Base-by-base conservation (phyloP, 2,329 filamentous ascomycete genomes). In the Cordyceps farinosa region DNA sequence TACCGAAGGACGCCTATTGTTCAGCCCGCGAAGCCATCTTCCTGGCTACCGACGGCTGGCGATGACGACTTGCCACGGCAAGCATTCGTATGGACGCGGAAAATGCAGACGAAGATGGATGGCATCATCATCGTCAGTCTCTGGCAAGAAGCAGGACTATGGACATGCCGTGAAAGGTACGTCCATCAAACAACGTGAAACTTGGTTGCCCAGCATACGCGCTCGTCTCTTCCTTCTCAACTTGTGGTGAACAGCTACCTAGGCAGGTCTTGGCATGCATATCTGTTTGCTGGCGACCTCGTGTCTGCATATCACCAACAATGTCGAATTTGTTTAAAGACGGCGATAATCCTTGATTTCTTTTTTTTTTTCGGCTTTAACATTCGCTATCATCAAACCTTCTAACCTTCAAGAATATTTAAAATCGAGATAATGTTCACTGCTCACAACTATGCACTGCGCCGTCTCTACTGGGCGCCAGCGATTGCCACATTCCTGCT, bases 221-320 rank as follows among this genome's bases (percentile, higher is more conserved):
- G 38, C 60, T 62, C 51, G 51, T 27, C 34, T 62, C 60, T 34
- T 62, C 60, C 60, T 62, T 62, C 60, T 62, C 52, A 50, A 48
- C 10, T 11, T 42, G 44, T 27, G n/a, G 40, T 45, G 30, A 53
- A 54, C 17, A 8, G 27, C 57, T 32, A 30, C 22, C 22, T 22
- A 22, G 22, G 22, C 22, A 22, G 5, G 40, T 34, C 60, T 62
- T 55, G 59, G 59, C 51, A n/a, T 17, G 22, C 15, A 36, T 17
- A 13, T 13, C 40, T 47, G 60, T 54, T 62, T 62, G 40, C 51
- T 56, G 40, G 3, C n/a, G 38, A 13, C 47, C 36, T 61, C 30
- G 27, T 50, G 13, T 17, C 29, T 61, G 32, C 27, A 50, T 47
- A 61, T 61, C 58, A 45, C 47, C 57, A 45, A 47, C 58, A 53